A percentile compares a stretch with the other conserved stretches of the same genome.
Evolutionary conservation across 441 rosid species (phyloP).

Genomic region (Erodium chrysanthum): DNA sequence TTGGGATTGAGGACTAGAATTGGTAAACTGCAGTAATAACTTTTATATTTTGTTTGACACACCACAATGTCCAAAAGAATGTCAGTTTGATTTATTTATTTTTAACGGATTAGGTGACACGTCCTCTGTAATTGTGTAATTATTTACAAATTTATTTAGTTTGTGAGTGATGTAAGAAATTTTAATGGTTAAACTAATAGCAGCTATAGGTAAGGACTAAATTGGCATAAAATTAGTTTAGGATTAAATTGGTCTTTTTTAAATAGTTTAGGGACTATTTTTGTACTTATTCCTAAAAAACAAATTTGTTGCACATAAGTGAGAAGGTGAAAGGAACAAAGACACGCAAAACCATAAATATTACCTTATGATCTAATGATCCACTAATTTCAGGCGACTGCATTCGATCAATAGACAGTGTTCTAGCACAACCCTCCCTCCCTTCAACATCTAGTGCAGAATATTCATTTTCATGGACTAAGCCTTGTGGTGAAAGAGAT

Average conservation of each 20-base stretch:
- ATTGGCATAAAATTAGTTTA: too few relatives aligned
- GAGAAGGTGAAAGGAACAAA: not conserved
- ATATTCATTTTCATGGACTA: constrained; percentile 22
- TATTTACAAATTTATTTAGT: too few relatives aligned
- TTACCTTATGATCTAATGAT: constrained; percentile 33
- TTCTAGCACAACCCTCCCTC: constrained; percentile 21
- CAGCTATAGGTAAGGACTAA: too few relatives aligned
- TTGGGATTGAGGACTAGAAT: not conserved
- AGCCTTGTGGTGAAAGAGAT: constrained; percentile 24
- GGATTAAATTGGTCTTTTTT: too few relatives aligned
- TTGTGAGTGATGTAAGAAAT: too few relatives aligned
- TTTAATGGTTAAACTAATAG: too few relatives aligned
- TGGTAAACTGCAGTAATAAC: not conserved
- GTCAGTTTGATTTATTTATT: not conserved
- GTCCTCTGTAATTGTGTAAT: too few relatives aligned
- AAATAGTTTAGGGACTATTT: too few relatives aligned
- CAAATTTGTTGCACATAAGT: not conserved
- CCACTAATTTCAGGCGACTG: constrained; percentile 24
- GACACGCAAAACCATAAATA: not conserved
- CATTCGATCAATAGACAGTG: constrained; percentile 18
- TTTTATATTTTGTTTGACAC: not conserved
- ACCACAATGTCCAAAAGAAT: not conserved
- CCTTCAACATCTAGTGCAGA: constrained; percentile 16
- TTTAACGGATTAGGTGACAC: too few relatives aligned
- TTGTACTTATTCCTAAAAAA: too few relatives aligned